Evolutionary conservation across 140 eudicot species (phyloP), one percentile per base, ranked within the genome.

Genomic region (Ambrosia hybrid): DNA sequence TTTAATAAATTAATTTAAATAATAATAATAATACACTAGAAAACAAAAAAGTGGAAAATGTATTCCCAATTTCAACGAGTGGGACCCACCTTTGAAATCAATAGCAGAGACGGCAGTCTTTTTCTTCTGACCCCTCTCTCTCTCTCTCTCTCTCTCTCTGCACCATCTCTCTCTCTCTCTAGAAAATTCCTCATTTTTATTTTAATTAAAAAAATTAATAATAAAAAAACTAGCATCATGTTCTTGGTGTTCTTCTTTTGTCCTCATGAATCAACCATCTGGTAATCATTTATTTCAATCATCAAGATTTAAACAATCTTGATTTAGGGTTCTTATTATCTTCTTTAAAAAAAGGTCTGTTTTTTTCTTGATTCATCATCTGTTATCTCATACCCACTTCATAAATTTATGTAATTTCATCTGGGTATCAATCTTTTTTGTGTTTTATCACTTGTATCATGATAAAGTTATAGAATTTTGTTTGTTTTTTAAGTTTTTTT

Each of bases 271-370:
- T 55, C 53, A 69, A 68, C 76, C 53, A 69, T 63, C 76, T 8
- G 43, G 57, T 79, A 86, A 81, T 82, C 88, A 76, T 76, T 81
- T 77, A 86, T 70, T 69, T 86, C 89, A 83, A 91, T 75, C 85
- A 79, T 86, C 57, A 71, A 41, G 75, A 73, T 78, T 60, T 57
- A 74, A 68, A 75, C 75, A 82, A 75, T 88, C 82, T 85, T 57
- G 80, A 79, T 80, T 75, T 77, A 76, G 77, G 76, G 83, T 73
- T 78, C 80, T 37, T 76, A 16, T 65, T 15, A 53, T 37, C 67
- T 21, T 45, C 68, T 58, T 58, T 58, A 68, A 72, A 26, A 15
- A 83, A 83, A 83, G 91, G 84, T 85, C 81, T 65, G 79, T 71
- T 78, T 26, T 59, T 83, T 59, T 53, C 61, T 62, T 63, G 61